These are phyloP conservation scores for Irpex sp. DNA, from an alignment of 1,284 basidiomycete species.

Conservation along the genomic window DNA sequence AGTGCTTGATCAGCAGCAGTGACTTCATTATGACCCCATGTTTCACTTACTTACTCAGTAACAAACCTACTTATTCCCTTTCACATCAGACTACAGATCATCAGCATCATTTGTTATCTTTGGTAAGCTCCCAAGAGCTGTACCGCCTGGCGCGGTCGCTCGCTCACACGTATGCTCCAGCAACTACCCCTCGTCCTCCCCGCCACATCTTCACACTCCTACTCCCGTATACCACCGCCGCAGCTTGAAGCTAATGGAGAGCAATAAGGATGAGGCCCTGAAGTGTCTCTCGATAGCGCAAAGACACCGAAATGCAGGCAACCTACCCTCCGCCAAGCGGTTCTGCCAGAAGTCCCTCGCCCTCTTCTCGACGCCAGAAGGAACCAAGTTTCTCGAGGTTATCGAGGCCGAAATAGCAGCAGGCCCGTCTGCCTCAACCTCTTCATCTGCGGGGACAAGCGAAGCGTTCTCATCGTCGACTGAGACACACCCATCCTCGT, in stretches of 20 bases:
- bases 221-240: neutral
- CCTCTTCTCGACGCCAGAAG: conserved; percentile 83
- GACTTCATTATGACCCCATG: neutral
- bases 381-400: conserved; percentile 58
- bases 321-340: conserved; percentile 77
- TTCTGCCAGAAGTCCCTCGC: conserved; percentile 89
- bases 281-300: conserved; percentile 79
- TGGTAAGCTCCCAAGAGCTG: too few relatives aligned
- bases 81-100: neutral
- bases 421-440: conserved; percentile 28
- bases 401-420: conserved; percentile 50
- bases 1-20: neutral
- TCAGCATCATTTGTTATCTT: neutral
- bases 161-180: neutral
- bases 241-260: conserved; percentile 58
- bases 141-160: neutral
- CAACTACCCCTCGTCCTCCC: conserved; percentile 7
- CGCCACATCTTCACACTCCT: conserved; percentile 6
- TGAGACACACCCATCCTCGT: conserved; percentile 66
- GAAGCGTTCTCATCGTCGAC: conserved; percentile 43
- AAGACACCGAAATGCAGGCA: conserved; percentile 67
- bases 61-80: neutral
- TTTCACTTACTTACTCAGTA: neutral
- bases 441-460: conserved; percentile 21
- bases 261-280: conserved; percentile 86